phyloP scores from a whole-genome alignment of 345 rosid genomes.

The Citrus hindsii region DNA sequence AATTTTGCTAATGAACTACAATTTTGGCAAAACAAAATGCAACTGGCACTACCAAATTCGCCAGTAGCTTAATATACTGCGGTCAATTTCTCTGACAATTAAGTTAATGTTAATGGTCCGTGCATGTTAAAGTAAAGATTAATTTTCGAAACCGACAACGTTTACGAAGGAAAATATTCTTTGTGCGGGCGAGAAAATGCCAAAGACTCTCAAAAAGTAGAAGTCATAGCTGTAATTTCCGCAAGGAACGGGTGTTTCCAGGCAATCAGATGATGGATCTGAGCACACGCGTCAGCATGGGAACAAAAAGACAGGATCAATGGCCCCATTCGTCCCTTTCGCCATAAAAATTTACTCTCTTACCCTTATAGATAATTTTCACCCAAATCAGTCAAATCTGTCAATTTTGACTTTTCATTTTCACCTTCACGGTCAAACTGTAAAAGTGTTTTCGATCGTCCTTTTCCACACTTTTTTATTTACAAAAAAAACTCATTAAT shows the following conservation, averaged over 20 bases:
- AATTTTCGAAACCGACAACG: slow-evolving; percentile 2
- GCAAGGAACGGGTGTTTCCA: slow-evolving; percentile 13
- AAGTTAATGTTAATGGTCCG: not conserved
- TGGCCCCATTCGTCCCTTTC: slow-evolving; percentile 15
- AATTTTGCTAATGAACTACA: not conserved
- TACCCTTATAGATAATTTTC: not conserved
- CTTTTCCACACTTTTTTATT: not conserved
- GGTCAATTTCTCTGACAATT: not conserved
- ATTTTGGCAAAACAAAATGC: not conserved
- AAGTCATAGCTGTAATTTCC: slow-evolving; percentile 21
- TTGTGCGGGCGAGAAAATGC: not conserved
- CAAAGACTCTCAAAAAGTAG: not conserved
- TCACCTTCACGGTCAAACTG: not conserved
- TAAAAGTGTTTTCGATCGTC: not conserved
- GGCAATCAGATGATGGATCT: not conserved
- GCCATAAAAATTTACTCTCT: not conserved
- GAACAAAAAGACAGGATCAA: slow-evolving; percentile 16
- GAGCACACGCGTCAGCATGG: slow-evolving; percentile 27
- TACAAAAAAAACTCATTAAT: too few species aligned
- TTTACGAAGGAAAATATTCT: not conserved
- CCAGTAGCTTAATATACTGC: not conserved
- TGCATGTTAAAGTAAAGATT: not conserved
- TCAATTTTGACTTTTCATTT: not conserved
- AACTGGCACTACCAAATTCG: not conserved
- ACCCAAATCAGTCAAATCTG: not conserved